Base-by-base conservation (phyloP, 2,329 filamentous ascomycete species). In the Alternaria rosae region DNA sequence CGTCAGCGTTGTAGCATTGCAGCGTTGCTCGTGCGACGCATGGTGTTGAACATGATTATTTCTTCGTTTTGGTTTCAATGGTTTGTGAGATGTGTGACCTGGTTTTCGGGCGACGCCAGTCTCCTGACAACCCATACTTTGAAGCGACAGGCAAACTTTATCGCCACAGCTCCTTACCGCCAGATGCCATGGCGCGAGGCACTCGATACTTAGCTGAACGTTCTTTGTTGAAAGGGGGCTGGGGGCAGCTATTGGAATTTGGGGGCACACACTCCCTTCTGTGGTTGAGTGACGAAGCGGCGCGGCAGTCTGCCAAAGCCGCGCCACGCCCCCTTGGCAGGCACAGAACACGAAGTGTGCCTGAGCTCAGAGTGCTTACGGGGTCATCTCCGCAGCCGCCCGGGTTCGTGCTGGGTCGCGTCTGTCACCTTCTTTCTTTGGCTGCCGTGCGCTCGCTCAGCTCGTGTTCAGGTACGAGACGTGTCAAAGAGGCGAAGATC, bases 311-410 rank as follows among this genome's bases (percentile, higher is more conserved):
- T 51, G 35, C 6, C 52, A 38, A 17, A 38, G 35, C 35, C 35
- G 47, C 57, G 25, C 57, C 35, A 38, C 35, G 35, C 28, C 51
- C 51, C 21, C 56, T 59, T 54, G 50, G 41, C 45, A 54, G 42
- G 42, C 32, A 59, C 41, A 45, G 21, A 54, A 54, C 43, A 55
- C 51, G 51, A 47, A 45, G 21, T 50, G 43, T 45, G 15, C 30
- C 25, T 25, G 50, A 9, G 21, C 15, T 17, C 20, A 23, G 32
- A 53, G 43, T 20, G 47, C 47, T 35, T 51, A 38, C n/a, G 52
- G 43, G 12, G 25, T 55, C 44, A 60, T 60, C 44, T 56, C 57
- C 51, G 52, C 26, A 48, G 26, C 52, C 44, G 44, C 51, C 21
- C 21, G 23, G 54, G 43, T 38, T 57, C 23, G 4, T 58, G 28